These are phyloP conservation scores for Podochytrium sp. DNA, from an alignment of 192 early-diverging fungal genomes.

Conservation along the genomic window DNA sequence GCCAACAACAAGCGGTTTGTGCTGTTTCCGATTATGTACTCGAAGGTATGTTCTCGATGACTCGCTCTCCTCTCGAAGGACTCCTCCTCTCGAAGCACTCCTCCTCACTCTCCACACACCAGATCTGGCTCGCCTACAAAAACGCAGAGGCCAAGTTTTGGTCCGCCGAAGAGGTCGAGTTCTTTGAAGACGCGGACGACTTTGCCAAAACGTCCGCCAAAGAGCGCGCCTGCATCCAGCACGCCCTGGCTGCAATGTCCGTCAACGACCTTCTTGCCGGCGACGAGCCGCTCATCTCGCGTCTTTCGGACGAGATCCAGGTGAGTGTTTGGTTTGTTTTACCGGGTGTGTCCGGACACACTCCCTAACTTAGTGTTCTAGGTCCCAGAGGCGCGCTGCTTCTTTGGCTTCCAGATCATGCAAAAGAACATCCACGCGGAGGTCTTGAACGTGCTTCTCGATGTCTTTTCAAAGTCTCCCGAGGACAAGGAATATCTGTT, in stretches of 20 bases:
- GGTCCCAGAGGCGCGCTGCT: constrained; percentile 91
- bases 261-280: constrained; percentile 90
- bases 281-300: constrained; percentile 48
- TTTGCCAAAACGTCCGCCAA: constrained; percentile 19
- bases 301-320: constrained; percentile 84
- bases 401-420: constrained; percentile 98
- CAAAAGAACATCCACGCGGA: constrained; percentile 96
- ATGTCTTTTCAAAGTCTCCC: constrained; percentile 13
- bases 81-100: not conserved
- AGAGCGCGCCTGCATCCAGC: constrained; percentile 30
- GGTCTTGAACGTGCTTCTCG: constrained; percentile 74
- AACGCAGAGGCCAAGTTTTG: constrained; percentile 96
- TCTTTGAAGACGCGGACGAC: constrained; percentile 78
- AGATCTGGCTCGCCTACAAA: constrained; percentile 97
- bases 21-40: constrained; percentile 59
- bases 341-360: no score
- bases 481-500: constrained; percentile 18
- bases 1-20: constrained; percentile 47
- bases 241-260: constrained; percentile 71
- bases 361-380: constrained; percentile 83
- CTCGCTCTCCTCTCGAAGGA: not conserved
- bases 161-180: constrained; percentile 95
- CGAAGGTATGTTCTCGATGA: constrained; percentile 37
- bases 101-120: not conserved
- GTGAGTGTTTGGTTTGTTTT: constrained; percentile 34